Base-by-base conservation (phyloP, 257 asterid genomes). In the Solanum sejunctum region DNA sequence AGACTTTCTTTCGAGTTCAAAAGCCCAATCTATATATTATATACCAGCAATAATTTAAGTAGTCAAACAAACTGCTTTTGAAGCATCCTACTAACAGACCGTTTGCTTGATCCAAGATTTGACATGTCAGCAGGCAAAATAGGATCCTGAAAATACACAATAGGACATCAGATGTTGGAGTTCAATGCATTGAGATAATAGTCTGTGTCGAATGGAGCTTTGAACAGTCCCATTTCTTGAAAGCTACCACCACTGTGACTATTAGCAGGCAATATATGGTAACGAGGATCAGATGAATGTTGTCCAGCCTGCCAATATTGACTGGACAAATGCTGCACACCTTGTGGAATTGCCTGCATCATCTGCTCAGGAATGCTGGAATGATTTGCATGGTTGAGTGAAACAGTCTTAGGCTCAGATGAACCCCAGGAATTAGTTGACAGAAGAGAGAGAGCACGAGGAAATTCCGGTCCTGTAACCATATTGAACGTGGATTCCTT, bases 391-490 rank as follows among this genome's bases (percentile, higher is more conserved):
- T 86, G 85, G 84, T 87, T 88, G 39, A 87, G 80, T 39, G 92
- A 84, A 82, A 86, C 63, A 17, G 92, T 85, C 43, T 88, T 90
- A 15, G 92, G 90, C 81, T 90, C 92, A 57, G 87, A 88, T 15
- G 95, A 91, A 82, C 88, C 93, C 95, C 94, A 93, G 3, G 94
- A 88, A 83, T 87, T 89, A 57, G 89, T 94, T 94, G 98, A 94
- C 98, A 94, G 98, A 94, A 94, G 98, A 94, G 98, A 94, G 98
- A 94, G 98, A 94, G 98, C 98, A 91, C 93, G 91, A 60, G 90
- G 85, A 86, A 86, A 89, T 41, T 91, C 95, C 28, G 90, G 91
- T 90, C 91, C 95, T 84, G 87, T 23, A 87, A 82, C 90, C 84
- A 91, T 63, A 81, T 87, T 57, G 58, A 89, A 86, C 60, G 84